A percentile compares a stretch with the other conserved stretches of the same genome.
Evolutionary conservation across 2,329 filamentous ascomycete genomes (phyloP).

Genomic region (Cladorrhinum sp.): DNA sequence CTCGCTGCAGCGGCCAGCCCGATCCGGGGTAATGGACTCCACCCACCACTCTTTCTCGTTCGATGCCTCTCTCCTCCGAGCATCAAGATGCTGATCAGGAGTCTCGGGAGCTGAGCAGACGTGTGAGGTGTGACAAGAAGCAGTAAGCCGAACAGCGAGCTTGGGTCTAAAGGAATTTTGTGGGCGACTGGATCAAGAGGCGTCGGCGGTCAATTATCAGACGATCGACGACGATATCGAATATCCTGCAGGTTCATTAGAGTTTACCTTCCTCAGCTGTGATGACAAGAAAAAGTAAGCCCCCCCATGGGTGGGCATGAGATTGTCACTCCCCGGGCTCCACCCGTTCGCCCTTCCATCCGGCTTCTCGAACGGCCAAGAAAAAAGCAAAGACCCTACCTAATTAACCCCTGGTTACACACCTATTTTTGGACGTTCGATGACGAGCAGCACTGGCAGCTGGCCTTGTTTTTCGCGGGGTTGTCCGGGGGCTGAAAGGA

Average conservation of each 20-base stretch:
- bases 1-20: slow-evolving; percentile 22
- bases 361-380: background rate
- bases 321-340: background rate
- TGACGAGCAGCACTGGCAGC: background rate
- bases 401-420: background rate
- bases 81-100: slow-evolving; percentile 30
- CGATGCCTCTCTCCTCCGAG: slow-evolving; percentile 8
- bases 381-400: background rate
- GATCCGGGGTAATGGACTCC: slow-evolving; percentile 18
- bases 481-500: background rate
- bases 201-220: background rate
- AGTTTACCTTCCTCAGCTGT: background rate
- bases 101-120: slow-evolving; percentile 28
- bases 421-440: background rate
- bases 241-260: background rate
- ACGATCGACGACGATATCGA: background rate
- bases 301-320: background rate
- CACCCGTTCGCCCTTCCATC: background rate
- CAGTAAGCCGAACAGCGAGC: background rate
- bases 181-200: background rate
- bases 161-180: background rate
- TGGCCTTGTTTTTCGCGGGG: background rate
- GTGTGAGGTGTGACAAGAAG: slow-evolving; percentile 11
- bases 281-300: background rate
- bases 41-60: slow-evolving; percentile 1